These are phyloP conservation scores for Simmondsia chinensis DNA, from an alignment of 148 eudicot species.

Conservation along the genomic window DNA sequence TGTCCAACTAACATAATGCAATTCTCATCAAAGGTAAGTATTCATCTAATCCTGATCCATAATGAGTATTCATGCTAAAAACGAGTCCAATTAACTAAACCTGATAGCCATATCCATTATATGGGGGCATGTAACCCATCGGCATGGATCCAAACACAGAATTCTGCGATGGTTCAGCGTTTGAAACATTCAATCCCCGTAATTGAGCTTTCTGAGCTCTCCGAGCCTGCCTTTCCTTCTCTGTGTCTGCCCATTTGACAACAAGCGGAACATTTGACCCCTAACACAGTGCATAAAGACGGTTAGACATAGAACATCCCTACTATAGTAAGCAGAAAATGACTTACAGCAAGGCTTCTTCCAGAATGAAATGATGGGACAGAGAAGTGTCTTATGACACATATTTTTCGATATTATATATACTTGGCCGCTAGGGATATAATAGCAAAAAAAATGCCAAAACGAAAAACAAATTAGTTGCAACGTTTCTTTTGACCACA, in stretches of 20 bases:
- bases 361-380: no score
- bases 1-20: no score
- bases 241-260: constrained; percentile 97
- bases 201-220: constrained; percentile 70
- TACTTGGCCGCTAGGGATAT: no score
- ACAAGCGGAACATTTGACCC: constrained; percentile 88
- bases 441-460: no score
- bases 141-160: constrained; percentile 71
- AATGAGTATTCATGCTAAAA: no score
- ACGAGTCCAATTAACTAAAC: constrained; percentile 22
- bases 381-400: no score
- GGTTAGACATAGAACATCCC: neutral
- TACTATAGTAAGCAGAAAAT: neutral
- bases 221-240: constrained; percentile 89
- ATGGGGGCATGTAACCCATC: constrained; percentile 71
- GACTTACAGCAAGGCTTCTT: no score
- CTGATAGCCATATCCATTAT: constrained; percentile 97
- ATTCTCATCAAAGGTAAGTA: no score
- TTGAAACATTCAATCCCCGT: constrained; percentile 35
- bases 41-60: no score
- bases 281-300: constrained; percentile 19
- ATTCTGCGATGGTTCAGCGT: constrained; percentile 43
- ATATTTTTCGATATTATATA: no score
- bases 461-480: no score
- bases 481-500: no score